Evolutionary conservation across 805 yeast genomes (phyloP).

Genomic region (Ogataea trehalophila): DNA sequence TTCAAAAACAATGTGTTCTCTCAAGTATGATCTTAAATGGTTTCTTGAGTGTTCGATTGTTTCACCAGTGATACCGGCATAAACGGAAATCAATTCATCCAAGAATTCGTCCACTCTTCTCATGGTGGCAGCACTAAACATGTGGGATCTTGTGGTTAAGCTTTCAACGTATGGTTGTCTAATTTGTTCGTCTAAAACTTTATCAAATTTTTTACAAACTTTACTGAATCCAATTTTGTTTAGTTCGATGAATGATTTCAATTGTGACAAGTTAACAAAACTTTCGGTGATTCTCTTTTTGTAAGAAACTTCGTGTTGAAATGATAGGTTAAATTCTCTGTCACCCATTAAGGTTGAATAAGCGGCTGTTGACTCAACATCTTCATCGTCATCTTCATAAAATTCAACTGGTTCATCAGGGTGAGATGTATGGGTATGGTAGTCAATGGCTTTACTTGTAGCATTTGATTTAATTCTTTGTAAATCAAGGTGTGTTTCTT

Average conservation of each 20-base stretch:
- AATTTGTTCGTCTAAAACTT: conserved; percentile 39
- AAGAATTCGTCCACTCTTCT: conserved; percentile 26
- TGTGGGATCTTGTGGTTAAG: conserved; percentile 26
- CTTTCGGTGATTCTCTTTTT: conserved; percentile 42
- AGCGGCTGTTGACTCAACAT: conserved; percentile 28
- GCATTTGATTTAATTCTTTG: conserved; percentile 19
- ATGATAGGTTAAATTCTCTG: conserved; percentile 43
- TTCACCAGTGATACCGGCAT: conserved; percentile 24
- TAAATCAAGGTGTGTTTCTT: conserved; percentile 20
- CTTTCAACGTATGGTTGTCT: conserved; percentile 37
- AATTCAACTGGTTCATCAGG: conserved; percentile 24
- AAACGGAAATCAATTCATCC: conserved; percentile 26
- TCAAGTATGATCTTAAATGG: conserved; percentile 45
- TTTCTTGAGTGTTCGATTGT: conserved; percentile 14
- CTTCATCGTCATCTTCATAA: conserved; percentile 35
- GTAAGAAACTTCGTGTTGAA: conserved; percentile 45
- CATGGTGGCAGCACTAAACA: conserved; percentile 31
- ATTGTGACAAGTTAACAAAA: conserved; percentile 42
- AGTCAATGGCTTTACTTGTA: conserved; percentile 17
- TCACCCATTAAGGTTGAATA: conserved; percentile 48
- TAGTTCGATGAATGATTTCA: conserved; percentile 46
- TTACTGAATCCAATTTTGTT: conserved; percentile 50
- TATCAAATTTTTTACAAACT: conserved; percentile 50
- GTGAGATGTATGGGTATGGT: conserved; percentile 12
- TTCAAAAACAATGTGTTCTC: conserved; percentile 55